A percentile compares a stretch with the other conserved stretches of the same genome.
These are phyloP conservation scores for Fonsecaea monophora DNA, from an alignment of 2,329 filamentous ascomycete species.

Conservation along the genomic window DNA sequence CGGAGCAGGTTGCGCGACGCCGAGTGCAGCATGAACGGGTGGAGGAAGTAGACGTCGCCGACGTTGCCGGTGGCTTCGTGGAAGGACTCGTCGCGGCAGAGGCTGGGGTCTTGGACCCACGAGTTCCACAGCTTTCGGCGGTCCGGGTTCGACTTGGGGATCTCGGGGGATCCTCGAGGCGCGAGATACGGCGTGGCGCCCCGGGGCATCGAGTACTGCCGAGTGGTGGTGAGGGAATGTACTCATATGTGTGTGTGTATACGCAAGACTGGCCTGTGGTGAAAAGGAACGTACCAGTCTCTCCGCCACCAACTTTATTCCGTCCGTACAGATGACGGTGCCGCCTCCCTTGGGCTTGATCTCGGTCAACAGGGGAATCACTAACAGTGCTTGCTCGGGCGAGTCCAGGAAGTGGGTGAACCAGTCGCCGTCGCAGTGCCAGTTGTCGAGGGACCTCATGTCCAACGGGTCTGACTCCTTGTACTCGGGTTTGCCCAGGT, in stretches of 20 bases:
- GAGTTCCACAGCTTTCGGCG: constrained; percentile 16
- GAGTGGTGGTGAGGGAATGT: not conserved
- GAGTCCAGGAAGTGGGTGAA: constrained; percentile 75
- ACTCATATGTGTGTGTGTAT: too few relatives aligned
- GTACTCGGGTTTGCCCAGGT: constrained; percentile 64
- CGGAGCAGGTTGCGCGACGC: constrained; percentile 53
- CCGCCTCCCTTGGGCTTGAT: constrained; percentile 66
- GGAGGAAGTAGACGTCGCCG: constrained; percentile 62
- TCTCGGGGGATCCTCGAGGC: constrained; percentile 16
- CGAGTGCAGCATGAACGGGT: constrained; percentile 63
- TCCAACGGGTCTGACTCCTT: constrained; percentile 57
- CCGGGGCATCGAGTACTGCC: constrained; percentile 63
- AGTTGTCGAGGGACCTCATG: constrained; percentile 62
- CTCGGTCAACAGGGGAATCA: constrained; percentile 72
- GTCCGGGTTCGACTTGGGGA: constrained; percentile 14
- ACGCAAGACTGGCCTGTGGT: too few relatives aligned
- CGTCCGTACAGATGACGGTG: constrained; percentile 68
- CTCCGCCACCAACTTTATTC: constrained; percentile 63
- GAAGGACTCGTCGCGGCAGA: constrained; percentile 49
- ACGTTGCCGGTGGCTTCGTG: constrained; percentile 60
- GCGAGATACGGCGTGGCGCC: constrained; percentile 56
- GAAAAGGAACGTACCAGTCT: constrained; percentile 47
- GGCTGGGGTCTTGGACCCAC: constrained; percentile 1
- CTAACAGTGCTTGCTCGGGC: constrained; percentile 71
- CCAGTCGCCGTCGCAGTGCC: constrained; percentile 76